Conservation (phyloP, 2,329 filamentous ascomycete genomes). For the Aspergillus awamori region DNA sequence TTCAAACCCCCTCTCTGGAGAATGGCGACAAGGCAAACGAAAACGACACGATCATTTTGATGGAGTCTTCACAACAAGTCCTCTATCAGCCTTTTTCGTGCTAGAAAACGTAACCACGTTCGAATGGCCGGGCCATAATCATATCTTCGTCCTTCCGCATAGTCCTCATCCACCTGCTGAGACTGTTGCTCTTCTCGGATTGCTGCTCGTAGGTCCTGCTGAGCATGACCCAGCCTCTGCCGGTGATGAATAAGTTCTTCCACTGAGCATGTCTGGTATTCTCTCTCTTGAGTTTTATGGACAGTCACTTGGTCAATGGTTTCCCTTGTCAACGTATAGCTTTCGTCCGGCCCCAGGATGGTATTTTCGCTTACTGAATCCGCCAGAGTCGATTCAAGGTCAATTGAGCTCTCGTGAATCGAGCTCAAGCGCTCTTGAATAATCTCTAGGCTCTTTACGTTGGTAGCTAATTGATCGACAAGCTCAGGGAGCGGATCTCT, state of each 20-base stretch:
- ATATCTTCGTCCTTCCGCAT: constrained; percentile 48
- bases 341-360: constrained; percentile 42
- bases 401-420: not conserved
- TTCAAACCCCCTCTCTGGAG: not conserved
- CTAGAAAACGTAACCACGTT: constrained; percentile 69
- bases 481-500: constrained; percentile 63
- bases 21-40: not conserved
- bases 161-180: constrained; percentile 42
- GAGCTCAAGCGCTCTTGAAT: constrained; percentile 37
- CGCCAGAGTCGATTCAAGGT: constrained; percentile 6
- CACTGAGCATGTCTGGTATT: constrained; percentile 28
- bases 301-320: constrained; percentile 39
- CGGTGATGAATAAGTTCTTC: constrained; percentile 36
- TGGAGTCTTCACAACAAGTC: constrained; percentile 22
- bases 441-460: constrained; percentile 48
- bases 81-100: constrained; percentile 64
- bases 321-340: constrained; percentile 35
- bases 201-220: constrained; percentile 37
- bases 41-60: not conserved
- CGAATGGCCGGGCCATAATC: constrained; percentile 73
- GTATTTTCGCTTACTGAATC: constrained; percentile 23
- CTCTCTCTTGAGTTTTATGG: constrained; percentile 24
- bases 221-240: constrained; percentile 32
- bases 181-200: constrained; percentile 47
- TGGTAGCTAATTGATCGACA: constrained; percentile 46